Percentiles rank a stretch among this genome's conserved stretches.
Conservation (phyloP, 2,329 filamentous ascomycete species). For the Phoma sp. region DNA sequence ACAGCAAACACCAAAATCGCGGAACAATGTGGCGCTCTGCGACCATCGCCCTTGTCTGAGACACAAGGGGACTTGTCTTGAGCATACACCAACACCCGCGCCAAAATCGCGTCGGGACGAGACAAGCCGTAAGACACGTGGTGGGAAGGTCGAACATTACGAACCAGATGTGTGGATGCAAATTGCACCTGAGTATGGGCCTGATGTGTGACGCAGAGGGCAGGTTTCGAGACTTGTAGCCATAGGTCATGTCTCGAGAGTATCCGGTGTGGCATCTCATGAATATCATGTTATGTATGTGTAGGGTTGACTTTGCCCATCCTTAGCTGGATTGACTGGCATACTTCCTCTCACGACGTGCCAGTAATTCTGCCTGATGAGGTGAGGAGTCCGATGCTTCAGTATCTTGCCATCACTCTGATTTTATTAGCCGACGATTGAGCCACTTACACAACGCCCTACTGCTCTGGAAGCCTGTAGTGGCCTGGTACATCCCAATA, state of each 20-base stretch:
- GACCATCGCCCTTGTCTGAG: constrained; percentile 8
- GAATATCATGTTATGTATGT: neutral
- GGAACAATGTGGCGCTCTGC: neutral
- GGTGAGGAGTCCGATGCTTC: neutral
- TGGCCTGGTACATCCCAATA: neutral
- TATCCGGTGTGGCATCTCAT: neutral
- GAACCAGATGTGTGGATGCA: constrained; percentile 11
- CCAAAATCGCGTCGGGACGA: neutral
- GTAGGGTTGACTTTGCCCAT: neutral
- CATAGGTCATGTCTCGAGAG: neutral
- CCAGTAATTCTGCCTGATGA: neutral
- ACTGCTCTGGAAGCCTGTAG: no score
- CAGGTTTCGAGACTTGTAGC: neutral
- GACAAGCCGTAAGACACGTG: neutral
- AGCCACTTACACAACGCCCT: neutral
- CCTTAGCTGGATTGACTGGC: neutral
- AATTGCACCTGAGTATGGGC: neutral
- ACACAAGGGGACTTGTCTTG: constrained; percentile 8
- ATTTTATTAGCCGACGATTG: neutral
- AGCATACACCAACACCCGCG: neutral
- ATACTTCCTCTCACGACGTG: neutral
- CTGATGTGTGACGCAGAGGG: neutral
- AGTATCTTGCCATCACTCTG: neutral
- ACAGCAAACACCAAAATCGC: neutral
- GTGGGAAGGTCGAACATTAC: neutral